A percentile compares a stretch with the other conserved stretches of the same genome.
Evolutionary conservation across 179 eudicot species (phyloP).

Genomic region (Carnegiea gigantea): DNA sequence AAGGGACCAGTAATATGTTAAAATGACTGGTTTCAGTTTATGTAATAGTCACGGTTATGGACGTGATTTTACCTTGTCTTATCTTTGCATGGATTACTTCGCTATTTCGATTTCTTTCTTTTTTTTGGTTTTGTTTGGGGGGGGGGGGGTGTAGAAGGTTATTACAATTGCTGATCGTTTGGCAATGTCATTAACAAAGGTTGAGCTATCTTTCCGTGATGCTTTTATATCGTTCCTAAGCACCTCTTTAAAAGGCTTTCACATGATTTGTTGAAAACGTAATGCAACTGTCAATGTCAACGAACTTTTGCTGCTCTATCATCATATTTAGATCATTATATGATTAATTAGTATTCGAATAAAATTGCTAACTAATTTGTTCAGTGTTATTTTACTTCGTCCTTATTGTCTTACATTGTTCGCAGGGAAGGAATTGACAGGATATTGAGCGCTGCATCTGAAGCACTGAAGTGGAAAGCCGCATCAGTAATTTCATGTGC

Average conservation of each 20-base stretch:
- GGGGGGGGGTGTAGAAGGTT: too few relatives aligned
- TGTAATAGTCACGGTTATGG: not conserved
- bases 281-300: not conserved
- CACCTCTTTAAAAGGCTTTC: too few relatives aligned
- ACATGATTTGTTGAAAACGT: not conserved
- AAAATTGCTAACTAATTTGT: not conserved
- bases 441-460: not conserved
- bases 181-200: not conserved
- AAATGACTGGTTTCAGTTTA: not conserved
- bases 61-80: not conserved
- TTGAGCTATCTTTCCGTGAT: not conserved
- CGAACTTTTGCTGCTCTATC: not conserved
- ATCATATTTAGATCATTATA: not conserved
- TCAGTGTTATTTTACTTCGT: not conserved
- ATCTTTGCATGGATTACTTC: not conserved
- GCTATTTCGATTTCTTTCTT: not conserved
- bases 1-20: not conserved
- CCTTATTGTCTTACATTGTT: not conserved
- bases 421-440: slow-evolving; percentile 1
- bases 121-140: too few relatives aligned
- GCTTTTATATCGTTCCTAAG: not conserved
- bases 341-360: not conserved
- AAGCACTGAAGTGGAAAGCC: not conserved
- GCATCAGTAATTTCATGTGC: not conserved
- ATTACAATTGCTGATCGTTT: not conserved